A percentile compares a stretch with the other conserved stretches of the same genome.
phyloP scores from a whole-genome alignment of 2,329 filamentous ascomycete species.

The Chaetomiaceae sp. region DNA sequence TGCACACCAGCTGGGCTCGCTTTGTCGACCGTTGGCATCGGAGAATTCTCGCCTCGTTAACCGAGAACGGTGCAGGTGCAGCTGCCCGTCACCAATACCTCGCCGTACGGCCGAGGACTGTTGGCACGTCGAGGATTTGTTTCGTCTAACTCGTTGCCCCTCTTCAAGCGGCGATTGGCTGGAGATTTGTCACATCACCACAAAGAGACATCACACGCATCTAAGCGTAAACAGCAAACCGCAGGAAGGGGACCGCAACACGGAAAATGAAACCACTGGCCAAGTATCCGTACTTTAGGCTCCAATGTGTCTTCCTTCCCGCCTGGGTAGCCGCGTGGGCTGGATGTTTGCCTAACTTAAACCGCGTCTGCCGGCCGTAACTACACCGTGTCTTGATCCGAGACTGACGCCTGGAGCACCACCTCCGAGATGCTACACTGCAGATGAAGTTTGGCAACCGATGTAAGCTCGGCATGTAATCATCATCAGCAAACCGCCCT shows the following conservation, averaged over 20 bases:
- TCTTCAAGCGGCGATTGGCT: background rate
- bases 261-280: background rate
- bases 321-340: background rate
- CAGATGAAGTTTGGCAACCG: too few species aligned
- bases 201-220: too few species aligned
- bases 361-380: constrained; percentile 6
- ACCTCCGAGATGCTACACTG: background rate
- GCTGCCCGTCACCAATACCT: background rate
- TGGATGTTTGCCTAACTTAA: background rate
- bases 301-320: background rate
- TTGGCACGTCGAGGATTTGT: background rate
- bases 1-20: too few species aligned
- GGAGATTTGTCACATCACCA: too few species aligned
- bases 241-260: background rate
- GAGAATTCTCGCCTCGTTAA: background rate
- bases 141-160: background rate
- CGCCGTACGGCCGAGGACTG: background rate
- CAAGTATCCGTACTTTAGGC: background rate
- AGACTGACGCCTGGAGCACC: background rate
- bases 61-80: background rate
- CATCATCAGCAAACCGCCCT: too few species aligned
- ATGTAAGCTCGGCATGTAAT: too few species aligned
- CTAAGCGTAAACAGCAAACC: background rate
- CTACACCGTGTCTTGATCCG: background rate
- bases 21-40: background rate